Evolutionary conservation across 495 filamentous ascomycete species (phyloP).

Genomic region (Rhypophila decipiens): DNA sequence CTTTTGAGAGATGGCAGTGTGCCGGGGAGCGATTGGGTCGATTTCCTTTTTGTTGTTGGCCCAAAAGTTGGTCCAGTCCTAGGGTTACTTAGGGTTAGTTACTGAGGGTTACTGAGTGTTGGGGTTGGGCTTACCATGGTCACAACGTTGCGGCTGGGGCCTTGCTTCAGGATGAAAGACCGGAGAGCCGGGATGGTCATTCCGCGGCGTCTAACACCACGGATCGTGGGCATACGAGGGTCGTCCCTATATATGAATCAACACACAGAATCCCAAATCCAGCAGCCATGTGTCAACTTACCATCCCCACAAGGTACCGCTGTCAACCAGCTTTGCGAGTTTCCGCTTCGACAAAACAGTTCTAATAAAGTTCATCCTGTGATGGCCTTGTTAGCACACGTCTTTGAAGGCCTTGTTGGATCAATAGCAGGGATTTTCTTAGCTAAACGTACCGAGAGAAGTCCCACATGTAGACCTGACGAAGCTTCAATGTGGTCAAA

Average conservation of each 20-base stretch:
- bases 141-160: constrained; percentile 79
- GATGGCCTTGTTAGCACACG: too few relatives aligned
- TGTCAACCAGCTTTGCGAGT: constrained; percentile 85
- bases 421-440: too few relatives aligned
- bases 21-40: constrained; percentile 78
- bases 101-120: too few relatives aligned
- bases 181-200: constrained; percentile 85
- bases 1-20: constrained; percentile 69
- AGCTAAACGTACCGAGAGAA: constrained; percentile 96
- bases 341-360: constrained; percentile 50
- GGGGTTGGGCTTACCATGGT: too few relatives aligned
- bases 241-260: neutral
- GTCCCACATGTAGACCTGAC: constrained; percentile 92
- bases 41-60: constrained; percentile 94
- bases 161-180: constrained; percentile 90
- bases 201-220: constrained; percentile 79
- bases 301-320: constrained; percentile 72
- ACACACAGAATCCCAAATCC: constrained; percentile 67
- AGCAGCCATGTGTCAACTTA: too few relatives aligned
- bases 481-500: constrained; percentile 74
- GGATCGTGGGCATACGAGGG: constrained; percentile 79
- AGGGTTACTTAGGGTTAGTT: too few relatives aligned
- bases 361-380: neutral
- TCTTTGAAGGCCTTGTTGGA: constrained; percentile 78
- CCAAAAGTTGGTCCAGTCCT: constrained; percentile 93